Evolutionary conservation across 176 grass and related monocot species (phyloP), one percentile per base, ranked within the genome.

Genomic region (Ensete ventricosum): DNA sequence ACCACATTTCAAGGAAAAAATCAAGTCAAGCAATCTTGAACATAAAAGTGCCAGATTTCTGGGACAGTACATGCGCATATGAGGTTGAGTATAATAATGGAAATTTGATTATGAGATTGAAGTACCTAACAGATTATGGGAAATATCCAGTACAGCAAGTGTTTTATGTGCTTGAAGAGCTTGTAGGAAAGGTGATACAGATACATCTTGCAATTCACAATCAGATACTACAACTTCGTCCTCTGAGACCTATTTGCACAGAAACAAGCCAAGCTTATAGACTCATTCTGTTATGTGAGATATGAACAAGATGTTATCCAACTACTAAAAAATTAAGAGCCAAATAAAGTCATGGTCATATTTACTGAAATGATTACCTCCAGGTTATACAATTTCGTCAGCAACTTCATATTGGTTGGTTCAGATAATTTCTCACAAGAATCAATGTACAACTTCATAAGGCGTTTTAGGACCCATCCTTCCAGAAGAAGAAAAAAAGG

Each of bases 361-460:
- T 65, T 75, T 82, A 34, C 13, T 20, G 78, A 85, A 19, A 64
- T 62, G 79, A 62, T 89, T 89, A 86, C 94, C 84, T 98, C 88
- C 70, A 98, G 84, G 79, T 89, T 89, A 83, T 93, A 98, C 60
- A 98, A 78, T 77, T 93, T 98, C 24, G 54, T 89, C 71, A 98
- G 73, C 57, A 98, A 76, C 64, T 87, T 87, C 75, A 85, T 81
- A 54, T 88, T 91, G 64, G 90, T 85, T 71, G 86, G 74, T 77
- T 98, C 94, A 83, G 77, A 85, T 43, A 84, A 79, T 82, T 93
- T 98, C 43, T 60, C 78, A 75, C 94, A 98, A 77, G 73, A 87
- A 89, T 98, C 94, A 78, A 93, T 34, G 1, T 98, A 98, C 69
- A 91, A 82, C 83, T 98, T 98, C 80, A 98, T 89, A 78, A 98